These are phyloP conservation scores for Yamadazyma conglobata DNA, from an alignment of 1,139 yeast genomes.

Conservation along the genomic window DNA sequence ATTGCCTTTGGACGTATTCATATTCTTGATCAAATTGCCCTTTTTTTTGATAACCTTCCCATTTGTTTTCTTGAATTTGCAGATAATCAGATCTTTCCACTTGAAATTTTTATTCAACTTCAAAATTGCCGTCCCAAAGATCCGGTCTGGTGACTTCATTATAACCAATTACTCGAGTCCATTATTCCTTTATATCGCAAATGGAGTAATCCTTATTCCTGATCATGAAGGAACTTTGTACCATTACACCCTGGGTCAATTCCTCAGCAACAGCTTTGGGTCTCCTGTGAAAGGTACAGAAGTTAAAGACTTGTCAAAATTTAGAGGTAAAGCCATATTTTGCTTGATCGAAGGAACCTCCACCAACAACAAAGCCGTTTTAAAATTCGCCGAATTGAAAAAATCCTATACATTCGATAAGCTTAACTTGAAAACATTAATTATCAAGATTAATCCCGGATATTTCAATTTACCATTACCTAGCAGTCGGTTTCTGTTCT, in stretches of 20 bases:
- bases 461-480: conserved; percentile 36
- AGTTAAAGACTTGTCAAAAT: conserved; percentile 19
- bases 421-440: conserved; percentile 38
- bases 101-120: conserved; percentile 22
- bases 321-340: conserved; percentile 37
- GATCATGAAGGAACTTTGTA: conserved; percentile 34
- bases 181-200: conserved; percentile 34
- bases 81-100: conserved; percentile 16
- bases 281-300: conserved; percentile 19
- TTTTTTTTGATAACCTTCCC: conserved; percentile 20
- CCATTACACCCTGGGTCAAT: conserved; percentile 30
- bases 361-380: conserved; percentile 58
- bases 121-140: conserved; percentile 18
- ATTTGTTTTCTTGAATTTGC: conserved; percentile 8
- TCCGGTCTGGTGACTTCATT: conserved; percentile 40
- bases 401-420: conserved; percentile 17
- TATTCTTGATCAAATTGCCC: conserved; percentile 27
- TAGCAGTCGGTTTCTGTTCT: conserved; percentile 17
- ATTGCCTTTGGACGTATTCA: conserved; percentile 12
- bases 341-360: conserved; percentile 68
- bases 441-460: conserved; percentile 39
- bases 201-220: conserved; percentile 43
- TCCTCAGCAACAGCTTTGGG: conserved; percentile 29
- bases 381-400: conserved; percentile 38
- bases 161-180: conserved; percentile 57